Percentiles rank a stretch among this genome's conserved stretches.
Conservation (phyloP, 1,284 basidiomycete species). For the Meripilus lineatus region DNA sequence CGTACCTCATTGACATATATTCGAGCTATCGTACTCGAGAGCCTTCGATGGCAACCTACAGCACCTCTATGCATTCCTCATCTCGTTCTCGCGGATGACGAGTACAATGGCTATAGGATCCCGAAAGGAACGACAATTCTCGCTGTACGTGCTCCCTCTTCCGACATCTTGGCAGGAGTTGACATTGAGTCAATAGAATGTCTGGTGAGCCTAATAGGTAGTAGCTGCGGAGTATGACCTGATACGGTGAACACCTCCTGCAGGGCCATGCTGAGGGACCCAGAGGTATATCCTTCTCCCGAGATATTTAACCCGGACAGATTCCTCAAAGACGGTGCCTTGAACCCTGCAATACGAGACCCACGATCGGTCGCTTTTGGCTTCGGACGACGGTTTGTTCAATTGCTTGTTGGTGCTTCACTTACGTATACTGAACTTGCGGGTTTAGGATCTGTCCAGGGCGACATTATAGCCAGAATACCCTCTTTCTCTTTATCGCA, state of each 20-base stretch:
- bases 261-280: constrained; percentile 5
- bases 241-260: no score
- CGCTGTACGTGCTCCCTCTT: background rate
- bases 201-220: background rate
- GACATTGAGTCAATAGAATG: no score
- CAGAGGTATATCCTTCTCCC: constrained; percentile 1
- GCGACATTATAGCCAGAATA: constrained; percentile 6
- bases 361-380: background rate
- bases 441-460: constrained; percentile 16
- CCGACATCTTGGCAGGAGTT: no score
- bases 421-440: background rate
- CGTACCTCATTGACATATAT: background rate
- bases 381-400: constrained; percentile 2
- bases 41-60: background rate
- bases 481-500: constrained; percentile 10
- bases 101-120: background rate
- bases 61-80: background rate
- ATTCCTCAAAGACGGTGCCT: constrained; percentile 2
- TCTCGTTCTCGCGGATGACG: background rate
- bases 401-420: background rate
- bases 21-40: background rate
- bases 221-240: no score
- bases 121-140: background rate
- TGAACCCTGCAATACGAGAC: constrained; percentile 3
- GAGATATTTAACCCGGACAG: constrained; percentile 3